Percentiles rank a stretch among this genome's conserved stretches.
phyloP scores from a whole-genome alignment of 371 early-diverging fungal genomes.

The Mucor irregularis region DNA sequence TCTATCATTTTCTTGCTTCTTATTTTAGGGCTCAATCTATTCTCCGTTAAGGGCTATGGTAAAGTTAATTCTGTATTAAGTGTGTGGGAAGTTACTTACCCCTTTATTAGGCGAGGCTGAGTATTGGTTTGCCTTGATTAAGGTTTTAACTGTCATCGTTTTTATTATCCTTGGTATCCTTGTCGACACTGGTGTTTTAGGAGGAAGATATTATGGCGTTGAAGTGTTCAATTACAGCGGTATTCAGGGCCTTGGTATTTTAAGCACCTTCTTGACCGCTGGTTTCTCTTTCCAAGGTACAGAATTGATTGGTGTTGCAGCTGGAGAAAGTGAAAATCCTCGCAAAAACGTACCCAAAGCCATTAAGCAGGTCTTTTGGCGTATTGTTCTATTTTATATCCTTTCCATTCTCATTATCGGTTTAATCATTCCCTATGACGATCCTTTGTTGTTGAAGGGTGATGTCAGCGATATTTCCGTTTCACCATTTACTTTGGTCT shows the following conservation, averaged over 20 bases:
- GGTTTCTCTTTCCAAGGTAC: conserved; percentile 90
- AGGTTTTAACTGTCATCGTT: conserved; percentile 65
- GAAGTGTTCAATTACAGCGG: conserved; percentile 30
- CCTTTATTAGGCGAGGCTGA: conserved; percentile 44
- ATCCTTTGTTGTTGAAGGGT: conserved; percentile 49
- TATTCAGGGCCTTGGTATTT: conserved; percentile 30
- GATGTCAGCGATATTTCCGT: conserved; percentile 49
- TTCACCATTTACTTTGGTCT: conserved; percentile 70
- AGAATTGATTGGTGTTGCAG: conserved; percentile 73
- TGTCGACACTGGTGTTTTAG: conserved; percentile 52
- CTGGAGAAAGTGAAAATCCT: conserved; percentile 75
- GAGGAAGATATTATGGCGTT: conserved; percentile 38
- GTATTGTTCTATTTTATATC: conserved; percentile 69
- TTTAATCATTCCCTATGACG: conserved; percentile 64
- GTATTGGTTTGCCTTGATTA: conserved; percentile 71
- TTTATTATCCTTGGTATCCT: conserved; percentile 69
- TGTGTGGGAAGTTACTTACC: too few relatives aligned
- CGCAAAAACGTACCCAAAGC: conserved; percentile 63
- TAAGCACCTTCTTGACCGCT: conserved; percentile 70
- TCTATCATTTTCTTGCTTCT: conserved; percentile 44
- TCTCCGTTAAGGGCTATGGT: conserved; percentile 61
- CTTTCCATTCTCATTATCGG: conserved; percentile 68
- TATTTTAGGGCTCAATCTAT: conserved; percentile 49
- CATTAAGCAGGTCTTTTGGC: conserved; percentile 44
- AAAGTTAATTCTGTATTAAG: too few relatives aligned